phyloP scores from a whole-genome alignment of 2,329 filamentous ascomycete species.

The Penicillium sp. region DNA sequence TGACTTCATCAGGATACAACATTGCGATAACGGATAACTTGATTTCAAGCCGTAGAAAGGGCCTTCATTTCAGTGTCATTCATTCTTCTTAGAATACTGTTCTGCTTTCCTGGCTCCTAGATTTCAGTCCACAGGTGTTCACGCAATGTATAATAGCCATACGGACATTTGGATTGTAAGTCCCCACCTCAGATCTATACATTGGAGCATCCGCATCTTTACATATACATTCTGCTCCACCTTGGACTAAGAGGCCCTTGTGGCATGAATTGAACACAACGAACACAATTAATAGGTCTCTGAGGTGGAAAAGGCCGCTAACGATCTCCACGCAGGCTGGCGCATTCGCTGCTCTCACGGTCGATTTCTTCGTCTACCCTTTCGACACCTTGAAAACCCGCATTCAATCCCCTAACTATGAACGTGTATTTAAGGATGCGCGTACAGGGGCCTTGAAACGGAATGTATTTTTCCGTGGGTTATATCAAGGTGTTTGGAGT shows the following conservation, averaged over 20 bases:
- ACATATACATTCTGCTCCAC: not conserved
- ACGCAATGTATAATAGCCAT: conserved; percentile 51
- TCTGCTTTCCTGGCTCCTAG: not conserved
- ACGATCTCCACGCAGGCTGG: conserved; percentile 62
- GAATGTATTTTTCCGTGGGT: conserved; percentile 63
- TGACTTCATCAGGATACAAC: not conserved
- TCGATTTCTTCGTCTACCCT: conserved; percentile 83
- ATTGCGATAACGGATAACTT: not conserved
- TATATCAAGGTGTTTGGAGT: conserved; percentile 86
- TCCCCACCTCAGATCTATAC: conserved; percentile 11
- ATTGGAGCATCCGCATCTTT: not conserved
- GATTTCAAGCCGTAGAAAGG: not conserved
- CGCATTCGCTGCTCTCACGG: conserved; percentile 78
- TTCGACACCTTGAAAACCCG: conserved; percentile 89
- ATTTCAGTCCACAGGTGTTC: not conserved
- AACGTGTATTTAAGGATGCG: conserved; percentile 62
- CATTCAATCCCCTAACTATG: conserved; percentile 75
- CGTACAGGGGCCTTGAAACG: conserved; percentile 55
- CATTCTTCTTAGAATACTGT: not conserved
- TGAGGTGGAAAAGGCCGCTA: not conserved
- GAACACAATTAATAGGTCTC: not conserved
- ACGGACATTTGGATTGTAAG: conserved; percentile 59
- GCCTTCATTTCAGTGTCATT: not conserved
- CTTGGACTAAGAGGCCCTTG: not conserved
- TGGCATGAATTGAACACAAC: not conserved